Evolutionary conservation across 1,139 yeast genomes (phyloP).

Genomic region (Scheffersomyces titani): DNA sequence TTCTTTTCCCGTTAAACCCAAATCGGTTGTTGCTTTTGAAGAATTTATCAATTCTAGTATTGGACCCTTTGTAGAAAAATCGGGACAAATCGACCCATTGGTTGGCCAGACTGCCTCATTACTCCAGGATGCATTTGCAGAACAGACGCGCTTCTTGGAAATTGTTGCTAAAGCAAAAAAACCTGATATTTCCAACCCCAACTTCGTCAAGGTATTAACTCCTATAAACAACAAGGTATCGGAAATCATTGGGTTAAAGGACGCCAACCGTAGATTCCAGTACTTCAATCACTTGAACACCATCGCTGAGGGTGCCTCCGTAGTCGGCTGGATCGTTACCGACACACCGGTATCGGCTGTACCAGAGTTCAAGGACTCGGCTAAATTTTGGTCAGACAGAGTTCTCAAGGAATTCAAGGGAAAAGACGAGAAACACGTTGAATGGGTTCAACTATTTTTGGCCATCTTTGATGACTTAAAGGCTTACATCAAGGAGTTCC

Average conservation of each 20-base stretch:
- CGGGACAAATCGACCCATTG: slow-evolving; percentile 61
- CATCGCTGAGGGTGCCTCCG: slow-evolving; percentile 86
- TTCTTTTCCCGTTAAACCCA: slow-evolving; percentile 28
- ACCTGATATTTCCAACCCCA: slow-evolving; percentile 60
- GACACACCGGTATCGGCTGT: slow-evolving; percentile 71
- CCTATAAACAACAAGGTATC: slow-evolving; percentile 70
- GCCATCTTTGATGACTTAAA: slow-evolving; percentile 68
- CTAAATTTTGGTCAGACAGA: slow-evolving; percentile 92
- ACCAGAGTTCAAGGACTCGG: slow-evolving; percentile 84
- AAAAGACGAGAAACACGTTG: slow-evolving; percentile 61
- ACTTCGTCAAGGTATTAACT: slow-evolving; percentile 55
- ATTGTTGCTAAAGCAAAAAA: slow-evolving; percentile 63
- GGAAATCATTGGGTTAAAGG: slow-evolving; percentile 65
- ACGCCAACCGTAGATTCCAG: slow-evolving; percentile 67
- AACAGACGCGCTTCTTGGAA: slow-evolving; percentile 58
- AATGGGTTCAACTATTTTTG: slow-evolving; percentile 76
- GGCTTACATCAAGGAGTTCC: slow-evolving; percentile 72
- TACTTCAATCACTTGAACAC: slow-evolving; percentile 75
- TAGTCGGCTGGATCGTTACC: slow-evolving; percentile 85
- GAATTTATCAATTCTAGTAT: slow-evolving; percentile 53
- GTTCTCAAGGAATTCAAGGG: slow-evolving; percentile 82
- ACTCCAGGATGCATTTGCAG: slow-evolving; percentile 60
- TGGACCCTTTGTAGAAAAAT: slow-evolving; percentile 59
- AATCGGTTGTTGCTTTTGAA: slow-evolving; percentile 55
- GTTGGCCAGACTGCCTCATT: slow-evolving; percentile 61